Conservation (phyloP, 768 basidiomycete genomes). For the Tephrocybe sp. region DNA sequence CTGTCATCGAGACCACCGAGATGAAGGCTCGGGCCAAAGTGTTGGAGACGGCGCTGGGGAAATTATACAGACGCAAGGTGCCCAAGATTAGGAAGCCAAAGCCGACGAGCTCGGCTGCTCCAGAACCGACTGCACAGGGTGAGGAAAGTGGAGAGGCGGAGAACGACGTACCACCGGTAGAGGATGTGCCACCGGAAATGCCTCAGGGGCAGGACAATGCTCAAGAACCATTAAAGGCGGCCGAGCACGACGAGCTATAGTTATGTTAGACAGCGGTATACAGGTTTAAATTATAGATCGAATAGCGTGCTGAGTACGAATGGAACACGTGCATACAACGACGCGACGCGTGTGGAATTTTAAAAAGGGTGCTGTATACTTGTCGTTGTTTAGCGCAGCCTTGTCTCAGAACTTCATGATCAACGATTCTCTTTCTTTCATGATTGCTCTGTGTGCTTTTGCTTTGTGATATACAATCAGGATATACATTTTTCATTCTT, state of each 20-base stretch:
- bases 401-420: no score
- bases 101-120: conserved; percentile 28
- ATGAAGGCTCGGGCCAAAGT: conserved; percentile 82
- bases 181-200: conserved; percentile 10
- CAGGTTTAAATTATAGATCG: not conserved
- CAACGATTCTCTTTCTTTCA: no score
- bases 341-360: no score
- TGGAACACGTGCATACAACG: no score
- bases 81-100: conserved; percentile 63
- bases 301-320: no score
- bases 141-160: conserved; percentile 9
- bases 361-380: no score
- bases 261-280: not conserved
- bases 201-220: conserved; percentile 12
- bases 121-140: conserved; percentile 20
- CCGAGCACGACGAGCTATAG: conserved; percentile 19
- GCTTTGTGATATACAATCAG: no score
- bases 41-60: conserved; percentile 74
- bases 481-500: no score
- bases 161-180: conserved; percentile 8
- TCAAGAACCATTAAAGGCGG: conserved; percentile 14
- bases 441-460: no score
- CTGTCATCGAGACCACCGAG: conserved; percentile 83
- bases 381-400: no score
- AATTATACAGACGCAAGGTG: conserved; percentile 64